Conservation (phyloP, 306 rosid genomes). For the Aeschynomene evenia region DNA sequence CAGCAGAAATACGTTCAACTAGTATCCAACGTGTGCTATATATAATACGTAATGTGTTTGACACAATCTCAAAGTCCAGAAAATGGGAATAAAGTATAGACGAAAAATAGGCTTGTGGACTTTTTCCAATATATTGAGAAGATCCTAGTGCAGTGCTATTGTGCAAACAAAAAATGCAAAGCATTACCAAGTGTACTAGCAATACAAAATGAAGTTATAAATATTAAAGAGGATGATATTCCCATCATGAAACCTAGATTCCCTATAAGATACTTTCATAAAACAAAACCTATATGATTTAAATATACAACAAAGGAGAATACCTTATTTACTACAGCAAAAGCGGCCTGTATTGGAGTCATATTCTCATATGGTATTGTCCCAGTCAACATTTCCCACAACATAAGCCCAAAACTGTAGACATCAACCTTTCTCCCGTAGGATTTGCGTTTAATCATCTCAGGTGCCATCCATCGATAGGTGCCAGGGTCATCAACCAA, state of each 20-base stretch:
- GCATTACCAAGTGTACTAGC: not conserved
- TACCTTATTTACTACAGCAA: slow-evolving; percentile 94
- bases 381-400: slow-evolving; percentile 95
- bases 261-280: not conserved
- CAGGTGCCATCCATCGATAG: slow-evolving; percentile 99
- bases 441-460: slow-evolving; percentile 87
- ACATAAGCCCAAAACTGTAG: slow-evolving; percentile 84
- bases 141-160: not conserved
- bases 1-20: too few species aligned
- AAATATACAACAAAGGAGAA: not conserved
- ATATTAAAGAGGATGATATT: slow-evolving; percentile 4
- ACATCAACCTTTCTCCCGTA: slow-evolving; percentile 89
- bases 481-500: slow-evolving; percentile 94
- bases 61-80: slow-evolving; percentile 8
- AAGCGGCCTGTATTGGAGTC: slow-evolving; percentile 97
- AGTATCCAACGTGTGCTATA: too few species aligned
- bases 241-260: not conserved
- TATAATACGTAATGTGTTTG: too few species aligned
- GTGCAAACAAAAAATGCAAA: not conserved
- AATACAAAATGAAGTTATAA: not conserved
- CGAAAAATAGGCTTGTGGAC: not conserved
- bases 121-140: not conserved
- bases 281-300: not conserved
- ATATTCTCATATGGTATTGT: slow-evolving; percentile 81
- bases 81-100: not conserved